phyloP scores from a whole-genome alignment of 2,329 filamentous ascomycete species.

The Thelonectria blattea region DNA sequence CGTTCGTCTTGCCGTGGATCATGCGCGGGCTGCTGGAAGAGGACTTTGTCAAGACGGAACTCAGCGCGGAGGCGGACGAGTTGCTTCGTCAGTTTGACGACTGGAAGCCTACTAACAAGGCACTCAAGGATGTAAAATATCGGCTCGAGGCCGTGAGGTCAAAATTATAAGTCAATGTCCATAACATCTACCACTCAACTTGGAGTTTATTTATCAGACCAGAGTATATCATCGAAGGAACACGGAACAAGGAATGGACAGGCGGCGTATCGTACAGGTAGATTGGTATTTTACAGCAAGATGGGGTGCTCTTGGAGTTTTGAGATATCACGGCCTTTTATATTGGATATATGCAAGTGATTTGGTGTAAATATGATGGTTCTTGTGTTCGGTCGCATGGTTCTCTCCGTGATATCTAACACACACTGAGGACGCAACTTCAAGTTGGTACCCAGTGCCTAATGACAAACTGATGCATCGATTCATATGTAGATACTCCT shows the following conservation, averaged over 20 bases:
- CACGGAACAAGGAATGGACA: constrained; percentile 8
- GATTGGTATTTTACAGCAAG: constrained; percentile 6
- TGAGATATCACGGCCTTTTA: background rate
- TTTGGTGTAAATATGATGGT: no score
- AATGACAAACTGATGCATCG: no score
- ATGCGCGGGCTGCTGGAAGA: constrained; percentile 94
- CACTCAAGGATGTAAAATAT: constrained; percentile 94
- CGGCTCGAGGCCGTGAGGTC: constrained; percentile 89
- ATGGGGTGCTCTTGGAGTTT: constrained; percentile 5
- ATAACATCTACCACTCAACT: background rate
- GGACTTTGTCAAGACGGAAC: constrained; percentile 82
- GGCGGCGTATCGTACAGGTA: constrained; percentile 15
- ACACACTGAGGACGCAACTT: no score
- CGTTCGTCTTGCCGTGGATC: constrained; percentile 92
- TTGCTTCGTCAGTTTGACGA: constrained; percentile 88
- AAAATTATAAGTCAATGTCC: constrained; percentile 60
- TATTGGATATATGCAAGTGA: no score
- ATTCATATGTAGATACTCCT: no score
- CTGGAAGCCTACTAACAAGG: constrained; percentile 91
- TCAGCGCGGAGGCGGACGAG: constrained; percentile 77
- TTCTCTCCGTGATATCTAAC: no score
- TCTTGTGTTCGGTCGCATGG: no score
- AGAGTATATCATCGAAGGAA: background rate
- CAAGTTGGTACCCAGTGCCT: no score
- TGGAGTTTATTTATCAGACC: constrained; percentile 3